Evolutionary conservation across 306 rosid species (phyloP), one percentile per base, ranked within the genome.

Genomic region (Lotus japonicus): DNA sequence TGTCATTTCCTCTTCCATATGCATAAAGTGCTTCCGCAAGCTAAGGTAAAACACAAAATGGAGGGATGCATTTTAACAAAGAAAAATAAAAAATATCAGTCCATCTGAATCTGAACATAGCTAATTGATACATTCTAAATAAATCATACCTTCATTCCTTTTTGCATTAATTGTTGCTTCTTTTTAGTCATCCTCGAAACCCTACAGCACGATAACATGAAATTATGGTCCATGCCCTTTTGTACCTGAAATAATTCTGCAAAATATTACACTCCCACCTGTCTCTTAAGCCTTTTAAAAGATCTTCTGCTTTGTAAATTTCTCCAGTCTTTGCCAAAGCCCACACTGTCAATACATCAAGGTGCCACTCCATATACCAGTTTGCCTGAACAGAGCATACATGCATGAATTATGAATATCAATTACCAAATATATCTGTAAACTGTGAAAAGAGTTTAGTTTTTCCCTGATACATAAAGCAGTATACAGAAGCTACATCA

Each of bases 11-110:
- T 52, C 41, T 85, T 43, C 97, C 98, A n/a, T 86, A 92, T 7
- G 88, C 91, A 46, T 76, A 86, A 38, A 84, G 58, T 62, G 97
- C 92, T 88, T 92, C 97, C 55, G 97, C 96, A 79, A 92, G 94
- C 98, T 92, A 81, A 48, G 56, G 49, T 49, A 7, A 61, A 51
- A 73, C 58, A 14, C 16, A 58, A 67, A 68, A 74, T 46, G 65
- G 31, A 51, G 33, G 50, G 36, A 11, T 16, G 2, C 31, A 19
- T 42, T 50, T 70, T 12, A 59, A 59, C 68, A 6, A 17, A 7
- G 10, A 41, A 49, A 64, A 46, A 52, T 18, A 18, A 42, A 5
- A 42, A 21, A 12, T 9, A 51, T 51, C n/a, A 58, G 50, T 49
- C 36, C 26, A 17, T 41, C 9, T 7, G 19, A 35, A 17, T 41